These are phyloP conservation scores for Apiospora koreana DNA, from an alignment of 2,329 filamentous ascomycete genomes.

Conservation along the genomic window DNA sequence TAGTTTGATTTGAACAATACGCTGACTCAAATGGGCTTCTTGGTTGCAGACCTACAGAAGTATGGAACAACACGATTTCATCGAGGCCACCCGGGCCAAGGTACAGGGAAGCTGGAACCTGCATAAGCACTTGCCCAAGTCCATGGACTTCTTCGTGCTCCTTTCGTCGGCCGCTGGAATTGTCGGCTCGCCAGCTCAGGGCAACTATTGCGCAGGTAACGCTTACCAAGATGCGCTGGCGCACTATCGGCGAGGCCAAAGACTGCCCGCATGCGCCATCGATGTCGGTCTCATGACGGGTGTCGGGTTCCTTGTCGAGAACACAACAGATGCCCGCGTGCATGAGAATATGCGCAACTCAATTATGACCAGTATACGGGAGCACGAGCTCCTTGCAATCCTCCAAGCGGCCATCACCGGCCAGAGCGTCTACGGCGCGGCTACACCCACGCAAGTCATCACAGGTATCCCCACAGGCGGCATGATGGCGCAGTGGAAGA, in stretches of 20 bases:
- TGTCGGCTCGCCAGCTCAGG: neutral
- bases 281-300: neutral
- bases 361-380: neutral
- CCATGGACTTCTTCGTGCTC: neutral
- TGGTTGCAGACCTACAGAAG: neutral
- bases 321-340: neutral
- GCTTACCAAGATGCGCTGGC: neutral
- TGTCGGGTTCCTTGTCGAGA: neutral
- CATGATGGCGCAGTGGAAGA: conserved; percentile 32
- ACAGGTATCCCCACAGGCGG: neutral
- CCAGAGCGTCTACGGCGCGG: neutral
- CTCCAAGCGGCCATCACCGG: neutral
- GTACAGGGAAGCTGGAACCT: neutral
- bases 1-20: neutral
- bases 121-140: neutral
- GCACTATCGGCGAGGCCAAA: neutral
- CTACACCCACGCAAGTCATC: neutral
- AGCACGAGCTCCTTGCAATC: neutral
- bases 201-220: neutral
- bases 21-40: neutral
- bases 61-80: conserved; percentile 25
- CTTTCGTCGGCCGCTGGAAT: neutral
- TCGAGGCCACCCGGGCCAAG: neutral
- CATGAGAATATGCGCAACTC: conserved; percentile 13
- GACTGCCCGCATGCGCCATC: neutral